phyloP scores from a whole-genome alignment of 139 green algal genomes.

The Eudorina sp. region DNA sequence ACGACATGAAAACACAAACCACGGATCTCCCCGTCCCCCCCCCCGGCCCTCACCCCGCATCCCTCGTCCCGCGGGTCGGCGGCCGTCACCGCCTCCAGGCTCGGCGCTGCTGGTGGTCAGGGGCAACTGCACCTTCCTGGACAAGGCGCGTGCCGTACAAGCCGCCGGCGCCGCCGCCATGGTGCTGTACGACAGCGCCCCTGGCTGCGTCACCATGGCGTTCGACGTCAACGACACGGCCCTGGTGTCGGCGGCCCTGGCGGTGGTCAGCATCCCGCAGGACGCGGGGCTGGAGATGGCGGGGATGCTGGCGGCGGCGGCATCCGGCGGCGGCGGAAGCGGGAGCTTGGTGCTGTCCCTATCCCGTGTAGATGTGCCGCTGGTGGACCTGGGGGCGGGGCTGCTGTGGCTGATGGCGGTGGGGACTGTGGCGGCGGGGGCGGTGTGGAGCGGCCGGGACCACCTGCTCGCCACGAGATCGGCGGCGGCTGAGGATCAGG shows the following conservation, averaged over 20 bases:
- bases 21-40: not conserved
- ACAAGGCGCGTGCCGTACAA: constrained; percentile 72
- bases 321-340: not conserved
- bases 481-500: constrained; percentile 25
- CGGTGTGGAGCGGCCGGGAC: constrained; percentile 73
- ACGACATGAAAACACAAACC: too few relatives aligned
- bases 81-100: constrained; percentile 17
- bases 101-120: constrained; percentile 67
- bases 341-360: not conserved
- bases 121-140: constrained; percentile 76
- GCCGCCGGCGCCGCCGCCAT: constrained; percentile 64
- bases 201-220: constrained; percentile 73
- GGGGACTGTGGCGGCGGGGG: constrained; percentile 64
- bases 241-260: not conserved
- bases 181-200: constrained; percentile 72
- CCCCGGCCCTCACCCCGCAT: not conserved
- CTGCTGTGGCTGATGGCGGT: constrained; percentile 83
- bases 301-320: constrained; percentile 5
- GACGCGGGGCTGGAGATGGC: constrained; percentile 44
- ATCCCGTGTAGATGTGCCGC: constrained; percentile 28
- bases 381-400: constrained; percentile 64
- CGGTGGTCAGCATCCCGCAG: constrained; percentile 61
- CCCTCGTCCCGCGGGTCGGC: not conserved
- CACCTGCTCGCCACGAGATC: constrained; percentile 11
- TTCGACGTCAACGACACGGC: constrained; percentile 8